Conservation (phyloP, 177 flowering plant species). For the Vitis hybrid region DNA sequence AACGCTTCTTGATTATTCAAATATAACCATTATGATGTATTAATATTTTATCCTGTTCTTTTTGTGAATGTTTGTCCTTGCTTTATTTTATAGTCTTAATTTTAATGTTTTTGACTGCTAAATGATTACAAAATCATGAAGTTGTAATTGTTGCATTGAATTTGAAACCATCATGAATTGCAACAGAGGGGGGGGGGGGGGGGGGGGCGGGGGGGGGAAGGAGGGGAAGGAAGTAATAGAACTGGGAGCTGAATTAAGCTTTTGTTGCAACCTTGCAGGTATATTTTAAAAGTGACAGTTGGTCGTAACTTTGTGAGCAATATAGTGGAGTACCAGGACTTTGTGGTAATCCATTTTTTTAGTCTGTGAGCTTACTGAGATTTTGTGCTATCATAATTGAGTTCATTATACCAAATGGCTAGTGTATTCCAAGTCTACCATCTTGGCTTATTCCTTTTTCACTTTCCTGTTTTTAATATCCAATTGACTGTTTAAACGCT, state of each 20-base stretch:
- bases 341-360: slow-evolving; percentile 12
- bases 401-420: too few species aligned
- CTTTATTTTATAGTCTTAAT: not conserved
- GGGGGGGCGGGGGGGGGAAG: not conserved
- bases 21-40: too few species aligned
- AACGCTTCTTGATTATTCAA: too few species aligned
- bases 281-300: slow-evolving; percentile 18
- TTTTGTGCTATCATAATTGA: not conserved
- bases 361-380: not conserved
- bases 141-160: not conserved
- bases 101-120: not conserved
- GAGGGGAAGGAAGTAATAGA: not conserved
- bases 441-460: too few species aligned
- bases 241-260: not conserved
- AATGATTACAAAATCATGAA: not conserved
- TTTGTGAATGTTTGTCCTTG: not conserved
- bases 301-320: slow-evolving; percentile 12
- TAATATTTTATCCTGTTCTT: too few species aligned
- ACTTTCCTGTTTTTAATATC: too few species aligned
- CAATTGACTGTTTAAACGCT: too few species aligned
- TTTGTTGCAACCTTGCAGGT: slow-evolving; percentile 7
- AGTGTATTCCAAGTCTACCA: too few species aligned
- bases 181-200: not conserved
- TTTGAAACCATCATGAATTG: not conserved
- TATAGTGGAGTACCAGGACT: slow-evolving; percentile 20